Evolutionary conservation across 306 rosid species (phyloP), one percentile per base, ranked within the genome.

Genomic region (Delonix regia): DNA sequence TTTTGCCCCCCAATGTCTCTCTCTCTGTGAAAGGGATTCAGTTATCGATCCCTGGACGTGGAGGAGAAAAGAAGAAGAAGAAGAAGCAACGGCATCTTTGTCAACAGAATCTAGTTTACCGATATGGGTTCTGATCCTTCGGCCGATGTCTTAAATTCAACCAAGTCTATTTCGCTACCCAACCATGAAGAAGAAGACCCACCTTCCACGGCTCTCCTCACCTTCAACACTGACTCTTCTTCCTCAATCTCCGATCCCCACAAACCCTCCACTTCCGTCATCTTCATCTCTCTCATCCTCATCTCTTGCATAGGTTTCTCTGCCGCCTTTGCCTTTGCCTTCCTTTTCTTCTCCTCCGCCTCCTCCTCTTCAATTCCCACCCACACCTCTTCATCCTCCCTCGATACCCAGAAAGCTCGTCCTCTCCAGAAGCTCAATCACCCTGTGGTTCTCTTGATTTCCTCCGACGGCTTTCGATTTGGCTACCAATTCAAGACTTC

Each of bases 381-480:
- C 16, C 4, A 4, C 63, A 15, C 8, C 34, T 24, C 65, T 24
- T 0, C 86, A 1, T 27, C 82, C 1, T 24, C 64, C 10, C 0
- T 65, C 27, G 51, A 66, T 39, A 9, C 84, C 14, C 39, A 53
- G 3, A 30, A 33, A 9, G 80, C 97, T 21, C 98, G 96, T 13
- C 66, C 94, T 59, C 90, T 96, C 73, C 34, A 44, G 4, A 96
- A 91, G 49, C 94, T 96, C 59, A 73, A 82, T 27, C 97, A 30
- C 30, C 89, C 97, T 0, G 92, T 87, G 0, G 97, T 96, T 0
- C 66, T 96, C 7, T 33, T 96, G 60, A 81, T 96, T 73, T 96
- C 99, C 75, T 96, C 97, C 0, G 99, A 96, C 16, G 99, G 99
- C 38, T 96, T 96, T 30, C 91, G 99, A 66, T 96, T 96, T 65